phyloP scores from a whole-genome alignment of 2,329 filamentous ascomycete species.

The Thyridium curvatum region DNA sequence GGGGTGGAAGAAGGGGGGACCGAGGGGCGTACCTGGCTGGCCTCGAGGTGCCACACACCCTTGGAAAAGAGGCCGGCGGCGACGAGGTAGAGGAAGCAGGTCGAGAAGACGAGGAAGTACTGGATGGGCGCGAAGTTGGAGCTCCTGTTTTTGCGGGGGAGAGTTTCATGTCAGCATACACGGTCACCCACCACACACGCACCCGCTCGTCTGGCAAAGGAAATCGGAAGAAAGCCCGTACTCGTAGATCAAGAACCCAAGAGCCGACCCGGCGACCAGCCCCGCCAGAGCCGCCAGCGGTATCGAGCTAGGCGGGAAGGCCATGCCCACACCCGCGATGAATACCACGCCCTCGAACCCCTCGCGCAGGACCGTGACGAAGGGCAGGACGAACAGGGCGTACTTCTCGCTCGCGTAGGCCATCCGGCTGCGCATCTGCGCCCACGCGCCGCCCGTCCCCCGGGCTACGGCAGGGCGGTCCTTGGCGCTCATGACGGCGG shows the following conservation, averaged over 20 bases:
- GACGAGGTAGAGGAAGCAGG: slow-evolving; percentile 78
- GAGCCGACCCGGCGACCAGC: slow-evolving; percentile 50
- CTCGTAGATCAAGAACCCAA: slow-evolving; percentile 69
- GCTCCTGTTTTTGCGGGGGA: slow-evolving; percentile 29
- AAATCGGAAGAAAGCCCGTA: slow-evolving; percentile 34
- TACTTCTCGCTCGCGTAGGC: slow-evolving; percentile 64
- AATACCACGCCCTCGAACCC: slow-evolving; percentile 76
- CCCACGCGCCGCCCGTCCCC: slow-evolving; percentile 13
- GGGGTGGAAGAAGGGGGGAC: no score
- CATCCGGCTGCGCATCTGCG: slow-evolving; percentile 48
- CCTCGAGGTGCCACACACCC: slow-evolving; percentile 68
- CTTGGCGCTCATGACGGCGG: slow-evolving; percentile 55
- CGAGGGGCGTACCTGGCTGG: no score
- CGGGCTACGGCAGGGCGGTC: slow-evolving; percentile 8
- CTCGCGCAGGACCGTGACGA: slow-evolving; percentile 71
- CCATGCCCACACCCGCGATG: slow-evolving; percentile 67
- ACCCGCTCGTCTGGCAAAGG: no score
- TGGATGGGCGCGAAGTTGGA: slow-evolving; percentile 3
- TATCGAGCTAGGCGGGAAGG: slow-evolving; percentile 61
- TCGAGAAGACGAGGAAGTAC: slow-evolving; percentile 70
- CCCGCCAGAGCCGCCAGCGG: slow-evolving; percentile 65
- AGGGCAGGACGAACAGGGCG: slow-evolving; percentile 70
- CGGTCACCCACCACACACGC: no score
- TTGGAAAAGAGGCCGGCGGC: slow-evolving; percentile 77
- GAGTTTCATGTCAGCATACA: slow-evolving; percentile 4